phyloP scores from a whole-genome alignment of 306 rosid species.

The Alnus glutinosa region DNA sequence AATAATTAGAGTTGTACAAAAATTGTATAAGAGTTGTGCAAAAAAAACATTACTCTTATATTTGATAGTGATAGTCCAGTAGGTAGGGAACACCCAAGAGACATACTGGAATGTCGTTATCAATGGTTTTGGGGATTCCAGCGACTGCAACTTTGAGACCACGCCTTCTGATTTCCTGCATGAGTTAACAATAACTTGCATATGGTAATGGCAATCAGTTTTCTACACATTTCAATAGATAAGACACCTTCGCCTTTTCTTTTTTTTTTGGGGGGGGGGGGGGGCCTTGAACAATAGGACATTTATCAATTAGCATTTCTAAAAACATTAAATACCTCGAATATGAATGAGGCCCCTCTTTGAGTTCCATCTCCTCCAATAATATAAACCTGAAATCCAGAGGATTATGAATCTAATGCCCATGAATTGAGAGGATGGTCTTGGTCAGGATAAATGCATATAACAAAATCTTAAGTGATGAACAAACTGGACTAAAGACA shows the following conservation, averaged over 20 bases:
- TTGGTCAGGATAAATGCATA: not conserved
- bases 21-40: no score
- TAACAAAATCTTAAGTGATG: not conserved
- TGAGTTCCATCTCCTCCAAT: constrained; percentile 99
- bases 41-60: not conserved
- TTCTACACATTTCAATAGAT: not conserved
- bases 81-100: constrained; percentile 10
- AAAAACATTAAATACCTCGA: constrained; percentile 58
- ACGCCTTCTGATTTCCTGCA: constrained; percentile 83
- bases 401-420: constrained; percentile 13
- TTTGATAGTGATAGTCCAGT: constrained; percentile 10
- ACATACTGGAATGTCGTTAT: constrained; percentile 84
- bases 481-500: not conserved
- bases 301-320: not conserved
- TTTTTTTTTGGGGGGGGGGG: no score
- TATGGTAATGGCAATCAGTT: constrained; percentile 13
- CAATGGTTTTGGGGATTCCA: constrained; percentile 96
- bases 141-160: constrained; percentile 88
- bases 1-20: no score
- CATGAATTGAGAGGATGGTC: not conserved
- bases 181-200: constrained; percentile 1
- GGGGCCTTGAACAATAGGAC: not conserved
- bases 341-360: constrained; percentile 86
- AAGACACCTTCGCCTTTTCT: not conserved
- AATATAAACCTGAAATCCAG: constrained; percentile 75